Percentiles rank a stretch among this genome's conserved stretches.
These are phyloP conservation scores for Haplosporangium sp. DNA, from an alignment of 371 early-diverging fungal genomes.

Conservation along the genomic window DNA sequence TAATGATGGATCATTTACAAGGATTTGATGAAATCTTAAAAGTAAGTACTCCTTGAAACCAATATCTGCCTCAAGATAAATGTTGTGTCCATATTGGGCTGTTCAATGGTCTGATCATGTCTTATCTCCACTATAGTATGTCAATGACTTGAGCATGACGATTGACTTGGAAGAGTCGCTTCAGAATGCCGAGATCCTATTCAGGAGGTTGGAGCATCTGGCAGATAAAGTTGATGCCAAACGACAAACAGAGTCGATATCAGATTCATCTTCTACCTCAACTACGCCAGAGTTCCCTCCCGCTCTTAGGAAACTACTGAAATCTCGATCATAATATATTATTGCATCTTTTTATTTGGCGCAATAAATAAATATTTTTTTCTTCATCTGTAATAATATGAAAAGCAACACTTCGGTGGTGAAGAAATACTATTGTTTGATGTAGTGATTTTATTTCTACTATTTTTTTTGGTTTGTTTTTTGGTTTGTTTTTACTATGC, in stretches of 20 bases:
- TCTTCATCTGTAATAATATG: too few species aligned
- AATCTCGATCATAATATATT: background rate
- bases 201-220: conserved; percentile 75
- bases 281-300: conserved; percentile 12
- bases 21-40: conserved; percentile 93
- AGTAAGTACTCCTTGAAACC: conserved; percentile 55
- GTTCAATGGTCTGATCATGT: background rate
- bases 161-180: conserved; percentile 83
- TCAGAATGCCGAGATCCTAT: conserved; percentile 83
- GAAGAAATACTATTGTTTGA: too few species aligned
- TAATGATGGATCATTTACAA: conserved; percentile 76
- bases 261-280: too few species aligned
- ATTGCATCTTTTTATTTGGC: too few species aligned
- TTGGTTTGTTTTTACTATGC: background rate
- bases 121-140: conserved; percentile 66
- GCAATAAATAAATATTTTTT: background rate
- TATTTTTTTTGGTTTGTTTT: conserved; percentile 2
- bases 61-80: too few species aligned
- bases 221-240: conserved; percentile 66
- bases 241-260: background rate
- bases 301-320: conserved; percentile 5
- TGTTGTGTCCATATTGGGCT: too few species aligned
- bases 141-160: conserved; percentile 86
- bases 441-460: too few species aligned
- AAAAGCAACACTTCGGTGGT: too few species aligned